phyloP scores from a whole-genome alignment of 352 stramenopile genomes.

The Sclerospora graminicola region DNA sequence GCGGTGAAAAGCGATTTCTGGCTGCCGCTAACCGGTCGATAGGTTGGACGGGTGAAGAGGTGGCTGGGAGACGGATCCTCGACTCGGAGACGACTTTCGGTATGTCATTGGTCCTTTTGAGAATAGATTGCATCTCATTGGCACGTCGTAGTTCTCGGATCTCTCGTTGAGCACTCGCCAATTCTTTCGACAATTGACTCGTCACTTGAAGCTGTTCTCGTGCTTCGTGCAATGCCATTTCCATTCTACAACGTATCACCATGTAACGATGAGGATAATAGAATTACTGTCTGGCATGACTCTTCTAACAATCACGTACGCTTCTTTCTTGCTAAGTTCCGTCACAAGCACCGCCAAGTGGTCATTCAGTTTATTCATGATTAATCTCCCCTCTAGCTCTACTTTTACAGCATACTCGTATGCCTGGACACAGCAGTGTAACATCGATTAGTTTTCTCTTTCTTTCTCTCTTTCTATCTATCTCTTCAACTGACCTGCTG shows the following conservation, averaged over 20 bases:
- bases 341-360: slow-evolving; percentile 38
- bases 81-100: slow-evolving; percentile 9
- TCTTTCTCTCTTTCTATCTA: background rate
- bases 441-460: background rate
- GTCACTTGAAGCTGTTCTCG: slow-evolving; percentile 47
- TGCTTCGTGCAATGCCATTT: slow-evolving; percentile 45
- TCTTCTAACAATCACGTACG: slow-evolving; percentile 11
- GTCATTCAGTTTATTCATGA: slow-evolving; percentile 34
- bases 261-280: no score
- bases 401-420: slow-evolving; percentile 43
- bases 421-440: slow-evolving; percentile 16
- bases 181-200: slow-evolving; percentile 48
- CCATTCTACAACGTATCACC: slow-evolving; percentile 33
- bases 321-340: slow-evolving; percentile 60
- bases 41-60: slow-evolving; percentile 6
- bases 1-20: slow-evolving; percentile 20
- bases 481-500: slow-evolving; percentile 29
- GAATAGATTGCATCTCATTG: slow-evolving; percentile 57
- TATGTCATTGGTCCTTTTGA: slow-evolving; percentile 26
- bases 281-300: background rate
- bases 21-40: background rate
- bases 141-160: slow-evolving; percentile 61
- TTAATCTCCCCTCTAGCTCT: slow-evolving; percentile 34
- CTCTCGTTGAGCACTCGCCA: slow-evolving; percentile 56
- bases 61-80: no score